Evolutionary conservation across 2,329 filamentous ascomycete genomes (phyloP).

Genomic region (Stylonectria norvegica): DNA sequence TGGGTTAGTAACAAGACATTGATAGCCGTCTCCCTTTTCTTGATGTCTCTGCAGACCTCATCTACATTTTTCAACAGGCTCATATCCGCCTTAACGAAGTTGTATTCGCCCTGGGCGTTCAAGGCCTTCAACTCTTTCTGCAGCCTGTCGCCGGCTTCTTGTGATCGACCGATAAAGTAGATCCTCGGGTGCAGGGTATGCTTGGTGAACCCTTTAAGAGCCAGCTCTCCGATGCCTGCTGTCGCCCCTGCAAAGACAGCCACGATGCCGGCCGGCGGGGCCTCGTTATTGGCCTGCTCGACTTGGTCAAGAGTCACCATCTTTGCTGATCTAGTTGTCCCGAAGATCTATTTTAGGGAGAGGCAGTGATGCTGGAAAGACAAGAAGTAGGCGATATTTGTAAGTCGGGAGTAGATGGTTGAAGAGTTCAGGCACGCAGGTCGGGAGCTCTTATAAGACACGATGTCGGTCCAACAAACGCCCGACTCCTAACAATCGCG

Average conservation of each 20-base stretch:
- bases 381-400: too few relatives aligned
- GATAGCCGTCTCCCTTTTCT: slow-evolving; percentile 39
- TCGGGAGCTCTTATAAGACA: not conserved
- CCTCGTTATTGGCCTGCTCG: slow-evolving; percentile 11
- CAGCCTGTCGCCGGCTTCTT: slow-evolving; percentile 35
- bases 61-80: slow-evolving; percentile 51
- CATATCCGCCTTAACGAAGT: slow-evolving; percentile 49
- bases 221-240: slow-evolving; percentile 50
- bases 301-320: slow-evolving; percentile 18
- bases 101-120: slow-evolving; percentile 42
- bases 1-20: slow-evolving; percentile 47
- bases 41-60: slow-evolving; percentile 43
- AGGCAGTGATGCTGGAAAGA: too few relatives aligned
- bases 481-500: not conserved
- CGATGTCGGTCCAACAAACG: not conserved
- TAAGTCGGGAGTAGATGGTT: not conserved
- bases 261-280: slow-evolving; percentile 28
- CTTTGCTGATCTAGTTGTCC: too few relatives aligned
- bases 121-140: slow-evolving; percentile 38
- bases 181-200: slow-evolving; percentile 40
- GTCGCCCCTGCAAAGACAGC: slow-evolving; percentile 54
- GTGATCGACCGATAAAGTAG: slow-evolving; percentile 50
- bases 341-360: not conserved
- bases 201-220: slow-evolving; percentile 44
- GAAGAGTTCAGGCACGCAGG: not conserved